These are phyloP conservation scores for Leccinum uliginosum DNA, from an alignment of 768 basidiomycete species.

Conservation along the genomic window DNA sequence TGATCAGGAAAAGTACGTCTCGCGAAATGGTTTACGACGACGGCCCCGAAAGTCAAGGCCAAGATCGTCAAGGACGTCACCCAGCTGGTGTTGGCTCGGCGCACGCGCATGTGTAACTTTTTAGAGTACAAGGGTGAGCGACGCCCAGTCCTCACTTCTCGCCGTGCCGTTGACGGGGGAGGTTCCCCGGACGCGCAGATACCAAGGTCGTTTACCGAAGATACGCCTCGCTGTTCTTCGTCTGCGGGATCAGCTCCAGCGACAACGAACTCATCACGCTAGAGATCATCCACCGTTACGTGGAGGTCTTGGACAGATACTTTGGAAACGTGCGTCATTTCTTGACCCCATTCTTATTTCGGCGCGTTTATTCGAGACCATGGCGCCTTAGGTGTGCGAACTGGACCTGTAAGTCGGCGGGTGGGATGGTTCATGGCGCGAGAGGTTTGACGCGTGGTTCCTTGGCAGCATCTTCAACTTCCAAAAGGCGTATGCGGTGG, in stretches of 20 bases:
- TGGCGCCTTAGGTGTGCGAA: constrained; percentile 66
- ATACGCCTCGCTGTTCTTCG: constrained; percentile 95
- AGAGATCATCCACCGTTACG: constrained; percentile 92
- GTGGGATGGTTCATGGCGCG: background rate
- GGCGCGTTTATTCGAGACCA: background rate
- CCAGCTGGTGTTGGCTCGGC: constrained; percentile 82
- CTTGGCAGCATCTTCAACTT: constrained; percentile 88
- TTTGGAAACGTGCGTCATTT: constrained; percentile 39
- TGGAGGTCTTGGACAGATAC: constrained; percentile 77
- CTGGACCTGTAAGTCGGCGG: constrained; percentile 69
- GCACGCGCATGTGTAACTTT: constrained; percentile 93
- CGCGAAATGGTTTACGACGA: constrained; percentile 92
- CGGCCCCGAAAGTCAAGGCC: constrained; percentile 72
- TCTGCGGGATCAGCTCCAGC: constrained; percentile 73
- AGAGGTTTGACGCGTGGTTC: background rate
- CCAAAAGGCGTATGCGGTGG: constrained; percentile 87
- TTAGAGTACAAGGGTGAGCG: constrained; percentile 89
- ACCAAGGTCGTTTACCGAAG: constrained; percentile 90
- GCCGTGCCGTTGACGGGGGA: constrained; percentile 7
- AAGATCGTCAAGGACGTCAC: constrained; percentile 97
- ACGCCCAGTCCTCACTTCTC: background rate
- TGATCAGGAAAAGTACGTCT: constrained; percentile 82
- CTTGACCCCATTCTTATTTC: background rate
- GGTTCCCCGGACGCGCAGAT: constrained; percentile 39
- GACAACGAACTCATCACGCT: constrained; percentile 93